These are phyloP conservation scores for Pyronema domesticum DNA, from an alignment of 495 filamentous ascomycete genomes.

Conservation along the genomic window DNA sequence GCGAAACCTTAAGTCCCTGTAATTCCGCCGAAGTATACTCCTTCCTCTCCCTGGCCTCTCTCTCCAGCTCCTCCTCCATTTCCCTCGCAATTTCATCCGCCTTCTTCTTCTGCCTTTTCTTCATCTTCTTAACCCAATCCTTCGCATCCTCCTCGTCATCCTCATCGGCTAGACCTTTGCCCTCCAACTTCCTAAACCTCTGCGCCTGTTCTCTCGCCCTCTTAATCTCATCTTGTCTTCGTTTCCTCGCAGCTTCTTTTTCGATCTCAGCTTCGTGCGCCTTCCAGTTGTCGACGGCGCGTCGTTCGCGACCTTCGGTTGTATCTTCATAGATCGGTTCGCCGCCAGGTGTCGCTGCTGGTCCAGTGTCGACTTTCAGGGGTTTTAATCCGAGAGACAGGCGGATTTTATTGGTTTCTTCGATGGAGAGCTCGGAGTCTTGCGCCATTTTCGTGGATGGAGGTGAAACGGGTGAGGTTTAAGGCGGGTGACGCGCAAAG, in stretches of 20 bases:
- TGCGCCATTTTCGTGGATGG: constrained; percentile 42
- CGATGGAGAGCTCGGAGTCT: constrained; percentile 50
- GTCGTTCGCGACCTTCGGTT: constrained; percentile 32
- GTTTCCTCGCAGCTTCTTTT: constrained; percentile 39
- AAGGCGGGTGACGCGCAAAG: no score
- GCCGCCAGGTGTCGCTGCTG: constrained; percentile 35
- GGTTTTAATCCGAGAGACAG: constrained; percentile 78
- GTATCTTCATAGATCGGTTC: constrained; percentile 62
- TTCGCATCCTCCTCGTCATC: constrained; percentile 57
- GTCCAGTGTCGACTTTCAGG: constrained; percentile 56
- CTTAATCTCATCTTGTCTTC: constrained; percentile 69
- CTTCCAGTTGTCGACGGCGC: constrained; percentile 40
- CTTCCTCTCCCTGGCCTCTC: constrained; percentile 33
- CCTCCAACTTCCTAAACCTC: constrained; percentile 54
- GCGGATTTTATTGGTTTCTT: constrained; percentile 87
- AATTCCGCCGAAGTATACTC: constrained; percentile 71
- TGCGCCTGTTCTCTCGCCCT: constrained; percentile 71
- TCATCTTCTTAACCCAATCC: constrained; percentile 67
- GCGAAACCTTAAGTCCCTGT: constrained; percentile 76
- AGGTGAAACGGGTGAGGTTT: no score
- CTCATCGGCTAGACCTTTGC: constrained; percentile 60
- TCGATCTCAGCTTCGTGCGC: constrained; percentile 41
- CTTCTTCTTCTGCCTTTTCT: constrained; percentile 82
- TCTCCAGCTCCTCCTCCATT: constrained; percentile 50
- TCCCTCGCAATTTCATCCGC: constrained; percentile 55